Percentiles rank a stretch among this genome's conserved stretches.
Evolutionary conservation across 331 rosid genomes (phyloP).

Genomic region (Arachis monticola): DNA sequence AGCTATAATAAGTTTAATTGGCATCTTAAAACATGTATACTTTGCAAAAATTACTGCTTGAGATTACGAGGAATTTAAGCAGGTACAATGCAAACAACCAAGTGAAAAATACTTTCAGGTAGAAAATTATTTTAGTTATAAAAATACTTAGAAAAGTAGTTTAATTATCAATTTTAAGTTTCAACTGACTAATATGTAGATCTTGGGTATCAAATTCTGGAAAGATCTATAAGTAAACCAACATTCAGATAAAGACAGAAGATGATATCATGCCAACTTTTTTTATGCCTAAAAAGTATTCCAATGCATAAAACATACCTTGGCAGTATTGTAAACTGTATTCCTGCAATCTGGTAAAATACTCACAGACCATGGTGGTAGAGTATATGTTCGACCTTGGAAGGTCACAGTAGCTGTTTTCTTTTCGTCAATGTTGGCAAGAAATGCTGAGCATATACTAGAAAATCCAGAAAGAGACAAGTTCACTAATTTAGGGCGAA

Average conservation of each 20-base stretch:
- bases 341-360: constrained; percentile 92
- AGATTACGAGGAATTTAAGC: constrained; percentile 6
- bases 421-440: constrained; percentile 87
- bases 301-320: constrained; percentile 62
- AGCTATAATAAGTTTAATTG: background rate
- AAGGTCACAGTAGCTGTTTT: constrained; percentile 70
- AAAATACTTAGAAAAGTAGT: background rate
- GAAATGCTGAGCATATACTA: constrained; percentile 81
- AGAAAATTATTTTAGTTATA: too few relatives aligned
- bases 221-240: background rate
- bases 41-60: constrained; percentile 20
- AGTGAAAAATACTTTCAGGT: constrained; percentile 1
- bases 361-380: constrained; percentile 99
- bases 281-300: constrained; percentile 17
- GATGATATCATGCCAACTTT: constrained; percentile 19
- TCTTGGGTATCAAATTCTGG: background rate
- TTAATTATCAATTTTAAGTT: background rate
- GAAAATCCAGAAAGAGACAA: constrained; percentile 43
- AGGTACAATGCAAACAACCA: constrained; percentile 1
- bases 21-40: constrained; percentile 22
- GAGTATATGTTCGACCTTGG: constrained; percentile 63
- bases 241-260: constrained; percentile 3
- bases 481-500: constrained; percentile 47
- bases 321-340: constrained; percentile 82
- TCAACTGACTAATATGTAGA: background rate